These are phyloP conservation scores for Saturnispora quitensis DNA, from an alignment of 805 yeast species.

Conservation along the genomic window DNA sequence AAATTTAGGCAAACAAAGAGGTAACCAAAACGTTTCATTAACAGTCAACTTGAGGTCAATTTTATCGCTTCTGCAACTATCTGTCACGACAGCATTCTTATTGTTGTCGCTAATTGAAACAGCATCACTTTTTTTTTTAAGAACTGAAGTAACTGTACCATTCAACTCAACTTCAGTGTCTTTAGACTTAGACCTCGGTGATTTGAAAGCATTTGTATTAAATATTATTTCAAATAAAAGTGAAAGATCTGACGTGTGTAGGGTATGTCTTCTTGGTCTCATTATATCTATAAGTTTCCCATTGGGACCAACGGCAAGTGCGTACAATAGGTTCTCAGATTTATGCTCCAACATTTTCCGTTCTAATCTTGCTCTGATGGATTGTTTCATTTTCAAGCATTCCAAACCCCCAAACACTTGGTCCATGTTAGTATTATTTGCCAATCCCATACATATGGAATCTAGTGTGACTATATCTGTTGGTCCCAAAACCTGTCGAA, in stretches of 20 bases:
- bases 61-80: constrained; percentile 7
- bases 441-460: constrained; percentile 46
- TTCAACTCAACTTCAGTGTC: neutral
- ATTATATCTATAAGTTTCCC: constrained; percentile 60
- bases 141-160: neutral
- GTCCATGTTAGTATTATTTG: constrained; percentile 45
- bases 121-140: neutral
- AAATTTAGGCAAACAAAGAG: constrained; percentile 85
- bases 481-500: constrained; percentile 64
- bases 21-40: constrained; percentile 82
- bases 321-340: constrained; percentile 58
- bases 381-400: constrained; percentile 48
- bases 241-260: constrained; percentile 77
- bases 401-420: constrained; percentile 58
- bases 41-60: constrained; percentile 19
- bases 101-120: neutral
- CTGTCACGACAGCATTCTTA: neutral
- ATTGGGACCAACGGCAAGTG: constrained; percentile 55
- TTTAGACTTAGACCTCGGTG: constrained; percentile 18
- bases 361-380: constrained; percentile 50
- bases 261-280: constrained; percentile 67
- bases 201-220: constrained; percentile 41
- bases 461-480: constrained; percentile 68
- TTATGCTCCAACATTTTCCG: constrained; percentile 40
- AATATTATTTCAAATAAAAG: constrained; percentile 63